A percentile compares a stretch with the other conserved stretches of the same genome.
Evolutionary conservation across 202 grass and related monocot species (phyloP).

Genomic region (Schoenoplectus tabernaemontani): DNA sequence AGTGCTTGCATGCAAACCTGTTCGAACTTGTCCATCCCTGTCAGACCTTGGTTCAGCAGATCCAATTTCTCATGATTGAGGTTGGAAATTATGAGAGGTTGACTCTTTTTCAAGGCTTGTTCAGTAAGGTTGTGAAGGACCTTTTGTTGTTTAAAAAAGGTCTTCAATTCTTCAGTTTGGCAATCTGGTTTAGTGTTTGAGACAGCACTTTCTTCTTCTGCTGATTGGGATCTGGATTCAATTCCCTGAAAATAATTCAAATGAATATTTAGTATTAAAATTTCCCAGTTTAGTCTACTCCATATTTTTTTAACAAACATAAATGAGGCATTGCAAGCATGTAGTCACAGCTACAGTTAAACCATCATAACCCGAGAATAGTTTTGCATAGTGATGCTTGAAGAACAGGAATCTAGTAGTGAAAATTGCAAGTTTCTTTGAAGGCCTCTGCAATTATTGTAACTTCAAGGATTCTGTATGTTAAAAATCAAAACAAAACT

Average conservation of each 20-base stretch:
- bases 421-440: neutral
- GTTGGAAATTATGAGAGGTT: conserved; percentile 74
- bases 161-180: conserved; percentile 64
- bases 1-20: conserved; percentile 84
- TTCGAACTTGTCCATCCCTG: conserved; percentile 49
- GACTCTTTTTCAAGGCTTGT: conserved; percentile 83
- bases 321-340: no score
- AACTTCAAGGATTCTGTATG: neutral
- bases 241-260: conserved; percentile 31
- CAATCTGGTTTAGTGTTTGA: conserved; percentile 21
- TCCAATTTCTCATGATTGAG: conserved; percentile 57
- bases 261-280: neutral
- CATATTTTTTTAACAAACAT: neutral
- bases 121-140: conserved; percentile 62
- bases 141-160: conserved; percentile 56
- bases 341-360: no score
- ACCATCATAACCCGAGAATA: no score
- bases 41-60: conserved; percentile 38
- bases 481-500: neutral
- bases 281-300: neutral
- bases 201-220: conserved; percentile 6
- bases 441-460: neutral
- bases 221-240: conserved; percentile 26
- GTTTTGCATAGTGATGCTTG: no score
- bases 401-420: no score